Conservation (phyloP, 177 flowering plant species). For the Telopea speciosissima region DNA sequence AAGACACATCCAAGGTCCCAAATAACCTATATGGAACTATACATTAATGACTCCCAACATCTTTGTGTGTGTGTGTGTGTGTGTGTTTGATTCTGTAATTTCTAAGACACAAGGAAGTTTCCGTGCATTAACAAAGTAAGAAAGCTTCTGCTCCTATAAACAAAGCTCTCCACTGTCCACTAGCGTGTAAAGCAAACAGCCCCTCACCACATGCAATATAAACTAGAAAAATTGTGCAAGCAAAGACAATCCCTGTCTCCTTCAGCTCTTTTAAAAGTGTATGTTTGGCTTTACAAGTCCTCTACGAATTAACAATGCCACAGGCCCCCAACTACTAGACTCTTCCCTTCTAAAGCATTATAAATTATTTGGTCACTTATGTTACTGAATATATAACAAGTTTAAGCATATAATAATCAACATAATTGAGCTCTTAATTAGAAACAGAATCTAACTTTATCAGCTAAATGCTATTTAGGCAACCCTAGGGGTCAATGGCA, state of each 20-base stretch:
- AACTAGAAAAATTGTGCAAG: constrained; percentile 8
- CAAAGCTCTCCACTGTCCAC: constrained; percentile 9
- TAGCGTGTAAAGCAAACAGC: constrained; percentile 4
- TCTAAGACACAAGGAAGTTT: no score
- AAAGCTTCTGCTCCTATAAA: constrained; percentile 1
- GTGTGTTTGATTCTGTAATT: background rate
- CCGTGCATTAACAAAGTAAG: background rate
- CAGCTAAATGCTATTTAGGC: constrained; percentile 18
- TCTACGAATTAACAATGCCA: background rate
- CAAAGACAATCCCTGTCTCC: constrained; percentile 6
- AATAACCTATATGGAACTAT: no score
- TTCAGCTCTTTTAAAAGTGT: constrained; percentile 12
- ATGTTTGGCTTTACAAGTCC: constrained; percentile 19
- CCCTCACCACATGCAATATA: constrained; percentile 6
- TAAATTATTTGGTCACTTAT: constrained; percentile 16
- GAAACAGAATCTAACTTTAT: constrained; percentile 14
- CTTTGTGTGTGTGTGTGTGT: no score
- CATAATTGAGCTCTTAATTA: constrained; percentile 5
- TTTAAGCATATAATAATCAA: constrained; percentile 1
- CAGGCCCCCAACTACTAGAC: background rate
- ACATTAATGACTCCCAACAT: no score
- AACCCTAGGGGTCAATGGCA: constrained; percentile 22
- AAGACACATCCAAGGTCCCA: no score
- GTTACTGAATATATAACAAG: constrained; percentile 10
- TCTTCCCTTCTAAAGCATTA: background rate